Evolutionary conservation across 176 grass and related monocot species (phyloP).

Genomic region (Oryza nivara): DNA sequence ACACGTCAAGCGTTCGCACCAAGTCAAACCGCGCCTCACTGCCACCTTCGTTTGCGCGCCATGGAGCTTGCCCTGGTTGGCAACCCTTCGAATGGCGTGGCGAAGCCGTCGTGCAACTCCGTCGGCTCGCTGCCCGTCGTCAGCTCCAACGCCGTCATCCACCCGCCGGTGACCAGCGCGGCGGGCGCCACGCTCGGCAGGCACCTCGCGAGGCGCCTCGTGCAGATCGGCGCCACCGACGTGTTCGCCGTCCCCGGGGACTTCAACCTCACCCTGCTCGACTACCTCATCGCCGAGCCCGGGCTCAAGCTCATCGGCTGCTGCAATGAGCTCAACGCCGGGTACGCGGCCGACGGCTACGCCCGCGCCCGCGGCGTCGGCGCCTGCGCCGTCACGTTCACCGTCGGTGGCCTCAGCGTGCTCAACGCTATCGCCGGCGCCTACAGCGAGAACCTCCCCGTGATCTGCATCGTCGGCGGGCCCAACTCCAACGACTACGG

Average conservation of each 20-base stretch:
- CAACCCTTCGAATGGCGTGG: slow-evolving; percentile 32
- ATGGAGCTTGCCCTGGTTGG: slow-evolving; percentile 42
- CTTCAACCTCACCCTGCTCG: slow-evolving; percentile 82
- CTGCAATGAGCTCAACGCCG: slow-evolving; percentile 95
- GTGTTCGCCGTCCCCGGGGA: slow-evolving; percentile 82
- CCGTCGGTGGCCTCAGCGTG: slow-evolving; percentile 77
- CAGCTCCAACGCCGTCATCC: slow-evolving; percentile 39
- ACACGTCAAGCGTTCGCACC: neutral
- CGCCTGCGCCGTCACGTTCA: slow-evolving; percentile 82
- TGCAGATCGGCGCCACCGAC: slow-evolving; percentile 68
- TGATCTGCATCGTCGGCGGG: slow-evolving; percentile 78
- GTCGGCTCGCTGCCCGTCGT: slow-evolving; percentile 35
- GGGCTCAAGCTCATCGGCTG: slow-evolving; percentile 73
- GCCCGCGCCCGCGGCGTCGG: slow-evolving; percentile 62
- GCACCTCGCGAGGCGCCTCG: slow-evolving; percentile 75
- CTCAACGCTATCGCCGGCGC: slow-evolving; percentile 83
- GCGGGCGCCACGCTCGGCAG: slow-evolving; percentile 51
- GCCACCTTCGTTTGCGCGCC: neutral
- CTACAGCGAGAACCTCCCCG: slow-evolving; percentile 74
- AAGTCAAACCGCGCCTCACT: neutral
- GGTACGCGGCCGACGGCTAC: slow-evolving; percentile 81
- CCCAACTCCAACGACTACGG: slow-evolving; percentile 84
- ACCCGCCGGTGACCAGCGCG: neutral
- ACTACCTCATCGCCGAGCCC: slow-evolving; percentile 75
- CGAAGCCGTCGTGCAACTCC: slow-evolving; percentile 41